Percentiles rank a stretch among this genome's conserved stretches.
Conservation (phyloP, 106 monocot species). For the Acorus calamus region DNA sequence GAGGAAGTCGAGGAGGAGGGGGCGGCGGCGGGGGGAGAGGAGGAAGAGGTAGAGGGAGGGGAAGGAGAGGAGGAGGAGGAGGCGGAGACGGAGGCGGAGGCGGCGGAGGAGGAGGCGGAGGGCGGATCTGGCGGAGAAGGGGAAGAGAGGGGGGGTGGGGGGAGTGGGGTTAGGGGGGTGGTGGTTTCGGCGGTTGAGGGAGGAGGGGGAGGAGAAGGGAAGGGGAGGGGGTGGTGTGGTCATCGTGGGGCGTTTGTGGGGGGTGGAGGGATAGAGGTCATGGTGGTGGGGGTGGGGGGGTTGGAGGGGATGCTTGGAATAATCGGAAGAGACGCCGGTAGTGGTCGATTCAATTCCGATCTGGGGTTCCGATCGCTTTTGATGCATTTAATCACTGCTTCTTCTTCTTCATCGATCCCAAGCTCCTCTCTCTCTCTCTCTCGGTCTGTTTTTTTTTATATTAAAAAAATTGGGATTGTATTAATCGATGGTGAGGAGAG, state of each 20-base stretch:
- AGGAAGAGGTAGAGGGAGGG: conserved; percentile 19
- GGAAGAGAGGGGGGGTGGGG: background rate
- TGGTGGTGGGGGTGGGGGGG: conserved; percentile 6
- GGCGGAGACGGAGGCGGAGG: conserved; percentile 36
- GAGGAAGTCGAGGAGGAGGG: conserved; percentile 42
- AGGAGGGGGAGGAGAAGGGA: conserved; percentile 7
- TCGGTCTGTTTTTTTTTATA: too few relatives aligned
- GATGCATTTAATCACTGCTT: conserved; percentile 13
- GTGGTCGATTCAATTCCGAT: conserved; percentile 13
- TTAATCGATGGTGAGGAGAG: too few relatives aligned
- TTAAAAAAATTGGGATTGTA: too few relatives aligned
- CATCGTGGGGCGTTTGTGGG: conserved; percentile 43
- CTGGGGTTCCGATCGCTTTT: conserved; percentile 22
- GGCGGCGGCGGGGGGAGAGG: conserved; percentile 10
- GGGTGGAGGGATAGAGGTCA: conserved; percentile 17
- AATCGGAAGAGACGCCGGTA: conserved; percentile 16
- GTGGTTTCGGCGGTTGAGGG: background rate
- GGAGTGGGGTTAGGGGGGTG: background rate
- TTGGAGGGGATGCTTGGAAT: too few relatives aligned
- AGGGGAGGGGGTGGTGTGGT: conserved; percentile 13
- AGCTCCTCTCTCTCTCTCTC: too few relatives aligned
- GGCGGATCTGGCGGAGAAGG: background rate
- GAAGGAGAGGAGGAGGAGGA: conserved; percentile 34
- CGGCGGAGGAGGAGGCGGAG: conserved; percentile 27
- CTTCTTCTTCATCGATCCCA: too few relatives aligned